These are phyloP conservation scores for Citrus cavaleriei DNA, from an alignment of 345 rosid genomes.

Conservation along the genomic window DNA sequence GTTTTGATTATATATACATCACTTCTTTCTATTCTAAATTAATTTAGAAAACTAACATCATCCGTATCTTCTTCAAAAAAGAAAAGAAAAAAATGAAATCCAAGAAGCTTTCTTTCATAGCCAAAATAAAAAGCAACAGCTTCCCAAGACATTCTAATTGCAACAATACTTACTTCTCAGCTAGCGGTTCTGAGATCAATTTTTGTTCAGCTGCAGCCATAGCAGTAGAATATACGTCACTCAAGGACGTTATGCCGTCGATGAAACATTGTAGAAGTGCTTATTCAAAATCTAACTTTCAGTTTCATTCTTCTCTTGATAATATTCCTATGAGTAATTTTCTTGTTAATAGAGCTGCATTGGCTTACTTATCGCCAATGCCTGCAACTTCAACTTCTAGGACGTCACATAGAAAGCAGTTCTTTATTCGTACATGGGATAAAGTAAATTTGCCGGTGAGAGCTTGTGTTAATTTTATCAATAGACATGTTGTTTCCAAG, in stretches of 20 bases:
- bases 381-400: neutral
- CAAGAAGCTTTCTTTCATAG: neutral
- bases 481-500: neutral
- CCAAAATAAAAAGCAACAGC: neutral
- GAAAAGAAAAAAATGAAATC: neutral
- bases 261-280: neutral
- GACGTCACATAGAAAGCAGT: no score
- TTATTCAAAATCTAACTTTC: neutral
- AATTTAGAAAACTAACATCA: no score
- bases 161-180: neutral
- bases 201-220: no score
- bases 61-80: neutral
- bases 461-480: neutral
- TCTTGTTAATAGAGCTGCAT: neutral
- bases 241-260: neutral
- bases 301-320: neutral
- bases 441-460: neutral
- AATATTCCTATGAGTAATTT: neutral
- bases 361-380: neutral
- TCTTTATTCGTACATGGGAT: neutral
- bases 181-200: neutral
- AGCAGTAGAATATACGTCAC: neutral
- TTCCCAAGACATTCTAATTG: neutral
- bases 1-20: neutral
- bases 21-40: neutral